Evolutionary conservation across 2,329 filamentous ascomycete genomes (phyloP).

Genomic region (Cryoendolithus antarcticus): DNA sequence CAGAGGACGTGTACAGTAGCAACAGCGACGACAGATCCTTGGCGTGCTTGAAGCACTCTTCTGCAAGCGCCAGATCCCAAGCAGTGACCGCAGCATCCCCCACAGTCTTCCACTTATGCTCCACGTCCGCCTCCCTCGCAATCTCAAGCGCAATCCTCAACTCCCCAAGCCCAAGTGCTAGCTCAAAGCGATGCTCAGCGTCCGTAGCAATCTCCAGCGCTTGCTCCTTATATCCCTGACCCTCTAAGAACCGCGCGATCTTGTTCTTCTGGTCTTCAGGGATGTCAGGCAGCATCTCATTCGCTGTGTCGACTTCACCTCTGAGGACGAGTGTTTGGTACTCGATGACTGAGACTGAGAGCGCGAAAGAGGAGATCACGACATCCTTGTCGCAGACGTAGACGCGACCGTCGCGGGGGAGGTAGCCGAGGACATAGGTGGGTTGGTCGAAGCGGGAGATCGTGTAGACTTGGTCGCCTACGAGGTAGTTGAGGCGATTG

Average conservation of each 20-base stretch:
- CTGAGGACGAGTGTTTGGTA: slow-evolving; percentile 94
- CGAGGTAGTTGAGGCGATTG: slow-evolving; percentile 93
- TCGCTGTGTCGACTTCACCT: slow-evolving; percentile 82
- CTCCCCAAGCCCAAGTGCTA: slow-evolving; percentile 71
- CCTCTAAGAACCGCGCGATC: slow-evolving; percentile 92
- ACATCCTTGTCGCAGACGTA: slow-evolving; percentile 96
- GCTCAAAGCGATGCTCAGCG: slow-evolving; percentile 89
- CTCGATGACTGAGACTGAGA: slow-evolving; percentile 86
- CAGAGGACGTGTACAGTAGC: slow-evolving; percentile 76
- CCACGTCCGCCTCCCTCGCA: slow-evolving; percentile 68
- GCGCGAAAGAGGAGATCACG: slow-evolving; percentile 73
- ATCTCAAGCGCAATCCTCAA: slow-evolving; percentile 77
- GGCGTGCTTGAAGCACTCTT: slow-evolving; percentile 84
- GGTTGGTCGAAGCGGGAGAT: slow-evolving; percentile 93
- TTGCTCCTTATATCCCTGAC: slow-evolving; percentile 92
- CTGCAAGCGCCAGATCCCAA: slow-evolving; percentile 80
- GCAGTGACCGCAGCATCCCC: slow-evolving; percentile 76
- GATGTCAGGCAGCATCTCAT: slow-evolving; percentile 71
- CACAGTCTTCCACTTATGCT: slow-evolving; percentile 98
- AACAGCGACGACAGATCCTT: slow-evolving; percentile 84
- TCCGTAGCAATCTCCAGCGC: slow-evolving; percentile 91
- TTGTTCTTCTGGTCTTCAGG: slow-evolving; percentile 94
- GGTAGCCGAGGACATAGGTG: slow-evolving; percentile 91
- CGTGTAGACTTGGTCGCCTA: slow-evolving; percentile 95
- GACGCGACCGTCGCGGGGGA: slow-evolving; percentile 86